Percentiles rank a stretch among this genome's conserved stretches.
phyloP scores from a whole-genome alignment of 2,329 filamentous ascomycete genomes.

The Aspergillus fumigatus region DNA sequence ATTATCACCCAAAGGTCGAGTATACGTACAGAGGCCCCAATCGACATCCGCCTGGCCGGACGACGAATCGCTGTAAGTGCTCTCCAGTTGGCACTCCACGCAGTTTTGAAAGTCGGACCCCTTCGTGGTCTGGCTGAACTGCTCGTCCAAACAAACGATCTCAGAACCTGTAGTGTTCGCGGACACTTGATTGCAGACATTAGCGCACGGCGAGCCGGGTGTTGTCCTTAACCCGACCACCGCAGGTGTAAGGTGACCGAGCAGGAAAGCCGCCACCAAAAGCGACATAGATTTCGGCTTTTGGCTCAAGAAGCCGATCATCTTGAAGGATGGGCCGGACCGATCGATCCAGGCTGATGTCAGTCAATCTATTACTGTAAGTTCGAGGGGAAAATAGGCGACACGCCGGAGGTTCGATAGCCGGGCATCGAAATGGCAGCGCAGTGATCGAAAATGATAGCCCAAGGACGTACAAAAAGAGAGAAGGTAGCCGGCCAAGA shows the following conservation, averaged over 20 bases:
- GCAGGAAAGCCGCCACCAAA: conserved; percentile 16
- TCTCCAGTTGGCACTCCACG: conserved; percentile 39
- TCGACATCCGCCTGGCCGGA: conserved; percentile 41
- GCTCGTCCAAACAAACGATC: conserved; percentile 38
- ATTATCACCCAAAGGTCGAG: background rate
- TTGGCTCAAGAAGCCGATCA: conserved; percentile 17
- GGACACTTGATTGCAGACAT: conserved; percentile 25
- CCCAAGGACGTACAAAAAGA: background rate
- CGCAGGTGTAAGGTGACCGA: conserved; percentile 18
- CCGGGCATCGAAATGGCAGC: conserved; percentile 9
- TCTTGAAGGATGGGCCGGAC: conserved; percentile 4
- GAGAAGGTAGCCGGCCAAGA: background rate
- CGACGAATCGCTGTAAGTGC: conserved; percentile 29
- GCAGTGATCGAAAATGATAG: background rate
- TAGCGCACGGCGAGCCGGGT: conserved; percentile 36
- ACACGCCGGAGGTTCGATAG: background rate
- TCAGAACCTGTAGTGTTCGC: conserved; percentile 38
- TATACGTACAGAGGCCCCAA: conserved; percentile 44
- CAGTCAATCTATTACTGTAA: conserved; percentile 1
- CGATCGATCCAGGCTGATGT: background rate
- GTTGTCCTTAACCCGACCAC: conserved; percentile 29
- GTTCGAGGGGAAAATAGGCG: conserved; percentile 1
- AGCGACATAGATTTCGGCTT: conserved; percentile 10
- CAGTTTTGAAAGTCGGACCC: conserved; percentile 39
- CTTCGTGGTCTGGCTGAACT: conserved; percentile 28